phyloP scores from a whole-genome alignment of 345 rosid genomes.

The Garcia nutans region DNA sequence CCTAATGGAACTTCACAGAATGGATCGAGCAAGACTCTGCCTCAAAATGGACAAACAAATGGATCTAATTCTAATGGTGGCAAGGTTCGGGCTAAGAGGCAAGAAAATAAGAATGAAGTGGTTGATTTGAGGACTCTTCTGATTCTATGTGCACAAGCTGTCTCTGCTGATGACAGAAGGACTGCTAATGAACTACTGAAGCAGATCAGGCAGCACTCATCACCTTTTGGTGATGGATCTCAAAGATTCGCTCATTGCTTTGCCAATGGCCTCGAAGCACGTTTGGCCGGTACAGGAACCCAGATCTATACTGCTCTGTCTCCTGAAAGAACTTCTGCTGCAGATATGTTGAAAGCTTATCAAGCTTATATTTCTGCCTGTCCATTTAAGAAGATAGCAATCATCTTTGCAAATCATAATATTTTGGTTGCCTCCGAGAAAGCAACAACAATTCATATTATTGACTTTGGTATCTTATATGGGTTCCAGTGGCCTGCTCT shows the following conservation, averaged over 20 bases:
- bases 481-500: slow-evolving; percentile 96
- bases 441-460: slow-evolving; percentile 62
- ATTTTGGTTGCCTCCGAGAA: slow-evolving; percentile 45
- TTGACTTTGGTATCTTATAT: slow-evolving; percentile 89
- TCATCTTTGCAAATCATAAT: slow-evolving; percentile 55
- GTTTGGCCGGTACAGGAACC: slow-evolving; percentile 65
- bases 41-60: slow-evolving; percentile 35
- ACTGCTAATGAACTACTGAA: slow-evolving; percentile 66
- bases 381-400: slow-evolving; percentile 78
- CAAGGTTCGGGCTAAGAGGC: slow-evolving; percentile 48
- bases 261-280: slow-evolving; percentile 80
- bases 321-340: slow-evolving; percentile 48
- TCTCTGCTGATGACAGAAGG: slow-evolving; percentile 65
- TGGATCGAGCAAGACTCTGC: slow-evolving; percentile 12
- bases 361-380: slow-evolving; percentile 65
- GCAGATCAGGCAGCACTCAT: slow-evolving; percentile 78
- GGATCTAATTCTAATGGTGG: slow-evolving; percentile 37
- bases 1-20: not conserved
- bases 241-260: slow-evolving; percentile 87
- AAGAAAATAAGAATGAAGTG: slow-evolving; percentile 55
- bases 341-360: slow-evolving; percentile 76
- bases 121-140: slow-evolving; percentile 79
- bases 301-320: slow-evolving; percentile 52
- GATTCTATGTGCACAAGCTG: slow-evolving; percentile 82
- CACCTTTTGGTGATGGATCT: slow-evolving; percentile 81